Conservation (phyloP, 441 rosid genomes). For the Pelargonium cotyledonis region DNA sequence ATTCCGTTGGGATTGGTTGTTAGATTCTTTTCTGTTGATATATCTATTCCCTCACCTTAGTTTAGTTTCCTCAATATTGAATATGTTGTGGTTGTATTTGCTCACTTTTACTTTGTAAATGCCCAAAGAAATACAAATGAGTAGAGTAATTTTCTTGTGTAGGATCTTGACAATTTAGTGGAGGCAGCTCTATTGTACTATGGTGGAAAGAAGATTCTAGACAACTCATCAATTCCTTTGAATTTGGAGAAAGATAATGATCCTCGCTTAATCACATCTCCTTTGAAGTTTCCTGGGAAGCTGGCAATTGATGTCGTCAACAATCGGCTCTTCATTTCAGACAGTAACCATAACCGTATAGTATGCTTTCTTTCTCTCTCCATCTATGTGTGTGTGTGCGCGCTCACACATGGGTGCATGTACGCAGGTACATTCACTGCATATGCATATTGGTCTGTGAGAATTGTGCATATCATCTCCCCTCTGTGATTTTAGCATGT, state of each 20-base stretch:
- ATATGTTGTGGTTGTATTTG: background rate
- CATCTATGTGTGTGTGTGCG: background rate
- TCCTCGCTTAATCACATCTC: constrained; percentile 69
- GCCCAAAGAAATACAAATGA: background rate
- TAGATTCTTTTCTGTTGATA: background rate
- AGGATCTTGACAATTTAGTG: constrained; percentile 89
- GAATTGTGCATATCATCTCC: background rate
- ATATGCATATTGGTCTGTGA: background rate
- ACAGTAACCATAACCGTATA: constrained; percentile 93
- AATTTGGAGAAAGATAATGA: constrained; percentile 79
- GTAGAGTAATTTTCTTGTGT: constrained; percentile 13
- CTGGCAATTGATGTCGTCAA: constrained; percentile 77
- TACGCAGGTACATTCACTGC: background rate
- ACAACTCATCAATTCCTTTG: constrained; percentile 57
- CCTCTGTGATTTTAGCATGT: background rate
- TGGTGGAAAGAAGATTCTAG: constrained; percentile 63
- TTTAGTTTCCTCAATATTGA: background rate
- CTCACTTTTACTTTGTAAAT: constrained; percentile 3
- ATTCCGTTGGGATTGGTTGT: background rate
- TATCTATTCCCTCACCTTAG: background rate
- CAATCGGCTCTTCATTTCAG: constrained; percentile 87
- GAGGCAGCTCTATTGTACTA: constrained; percentile 82
- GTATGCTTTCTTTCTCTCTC: constrained; percentile 42
- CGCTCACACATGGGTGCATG: background rate
- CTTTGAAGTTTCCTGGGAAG: constrained; percentile 92